Evolutionary conservation across 352 stramenopile species (phyloP).

Genomic region (Halophytophthora polymorphica): DNA sequence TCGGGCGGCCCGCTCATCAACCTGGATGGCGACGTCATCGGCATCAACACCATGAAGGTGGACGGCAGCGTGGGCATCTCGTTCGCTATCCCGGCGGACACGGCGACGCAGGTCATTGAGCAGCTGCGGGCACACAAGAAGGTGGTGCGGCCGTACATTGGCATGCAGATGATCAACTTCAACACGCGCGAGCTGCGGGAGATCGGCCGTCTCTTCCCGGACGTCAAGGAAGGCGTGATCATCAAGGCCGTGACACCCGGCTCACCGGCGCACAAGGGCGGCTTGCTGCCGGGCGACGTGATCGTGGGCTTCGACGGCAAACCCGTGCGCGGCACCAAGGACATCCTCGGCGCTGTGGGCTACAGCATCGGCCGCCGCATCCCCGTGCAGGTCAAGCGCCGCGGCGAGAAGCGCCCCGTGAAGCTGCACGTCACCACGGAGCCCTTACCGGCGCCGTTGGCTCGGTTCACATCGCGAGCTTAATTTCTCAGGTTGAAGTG

Average conservation of each 20-base stretch:
- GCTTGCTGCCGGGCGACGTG: conserved; percentile 67
- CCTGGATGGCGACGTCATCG: conserved; percentile 91
- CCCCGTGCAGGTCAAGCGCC: conserved; percentile 59
- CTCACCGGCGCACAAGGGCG: conserved; percentile 78
- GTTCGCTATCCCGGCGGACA: conserved; percentile 94
- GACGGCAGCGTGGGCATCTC: conserved; percentile 86
- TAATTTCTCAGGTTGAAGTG: no score
- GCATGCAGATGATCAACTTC: conserved; percentile 91
- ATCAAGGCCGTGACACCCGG: conserved; percentile 76
- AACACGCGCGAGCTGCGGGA: conserved; percentile 65
- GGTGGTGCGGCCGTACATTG: conserved; percentile 89
- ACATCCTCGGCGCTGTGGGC: conserved; percentile 65
- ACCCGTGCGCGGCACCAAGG: conserved; percentile 64
- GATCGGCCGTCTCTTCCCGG: conserved; percentile 63
- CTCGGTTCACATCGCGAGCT: no score
- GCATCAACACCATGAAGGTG: conserved; percentile 95
- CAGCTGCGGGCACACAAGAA: conserved; percentile 87
- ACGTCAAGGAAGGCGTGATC: conserved; percentile 78
- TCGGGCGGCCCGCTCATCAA: conserved; percentile 93
- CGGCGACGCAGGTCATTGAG: conserved; percentile 83
- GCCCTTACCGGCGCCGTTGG: conserved; percentile 42
- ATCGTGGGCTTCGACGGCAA: conserved; percentile 80
- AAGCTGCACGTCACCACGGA: conserved; percentile 61
- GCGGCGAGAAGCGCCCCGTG: conserved; percentile 41
- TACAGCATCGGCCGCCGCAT: conserved; percentile 75